These are phyloP conservation scores for Aspergillus olivimuriae DNA, from an alignment of 495 filamentous ascomycete genomes.

Conservation along the genomic window DNA sequence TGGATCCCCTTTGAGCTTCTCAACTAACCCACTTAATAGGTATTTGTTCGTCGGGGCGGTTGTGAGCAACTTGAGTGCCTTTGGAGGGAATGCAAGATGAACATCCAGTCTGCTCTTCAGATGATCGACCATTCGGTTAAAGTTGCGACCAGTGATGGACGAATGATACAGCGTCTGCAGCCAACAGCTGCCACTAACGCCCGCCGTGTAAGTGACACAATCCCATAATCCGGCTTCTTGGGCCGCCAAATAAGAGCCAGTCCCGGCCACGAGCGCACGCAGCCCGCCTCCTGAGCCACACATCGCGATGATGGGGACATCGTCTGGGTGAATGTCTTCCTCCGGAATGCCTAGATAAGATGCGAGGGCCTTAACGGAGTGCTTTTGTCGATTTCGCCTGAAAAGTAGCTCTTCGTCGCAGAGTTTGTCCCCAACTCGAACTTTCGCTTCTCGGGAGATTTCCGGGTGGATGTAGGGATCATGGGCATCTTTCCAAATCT, in stretches of 20 bases:
- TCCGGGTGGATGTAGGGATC: slow-evolving; percentile 81
- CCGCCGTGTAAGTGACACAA: slow-evolving; percentile 88
- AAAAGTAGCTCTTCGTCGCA: slow-evolving; percentile 79
- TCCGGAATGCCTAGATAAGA: slow-evolving; percentile 73
- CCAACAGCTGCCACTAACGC: slow-evolving; percentile 95
- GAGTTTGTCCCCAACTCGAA: slow-evolving; percentile 75
- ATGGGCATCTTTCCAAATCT: slow-evolving; percentile 88
- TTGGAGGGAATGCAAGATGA: slow-evolving; percentile 88
- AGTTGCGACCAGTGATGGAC: slow-evolving; percentile 59
- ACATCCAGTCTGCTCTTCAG: slow-evolving; percentile 76
- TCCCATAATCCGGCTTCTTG: slow-evolving; percentile 84
- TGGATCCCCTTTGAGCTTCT: slow-evolving; percentile 80
- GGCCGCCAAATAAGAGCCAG: slow-evolving; percentile 73
- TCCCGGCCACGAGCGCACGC: slow-evolving; percentile 80
- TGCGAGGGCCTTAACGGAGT: slow-evolving; percentile 65
- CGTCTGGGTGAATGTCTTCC: slow-evolving; percentile 79
- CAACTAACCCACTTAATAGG: slow-evolving; percentile 78
- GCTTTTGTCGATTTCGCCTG: slow-evolving; percentile 52
- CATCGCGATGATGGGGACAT: slow-evolving; percentile 87
- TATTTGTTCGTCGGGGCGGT: slow-evolving; percentile 87
- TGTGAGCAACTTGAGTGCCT: slow-evolving; percentile 67
- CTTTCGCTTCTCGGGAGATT: slow-evolving; percentile 68
- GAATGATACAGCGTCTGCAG: slow-evolving; percentile 85
- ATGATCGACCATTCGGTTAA: slow-evolving; percentile 68
- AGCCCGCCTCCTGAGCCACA: slow-evolving; percentile 91